Conservation (phyloP, 371 early-diverging fungal genomes). For the Mortierella sp. region DNA sequence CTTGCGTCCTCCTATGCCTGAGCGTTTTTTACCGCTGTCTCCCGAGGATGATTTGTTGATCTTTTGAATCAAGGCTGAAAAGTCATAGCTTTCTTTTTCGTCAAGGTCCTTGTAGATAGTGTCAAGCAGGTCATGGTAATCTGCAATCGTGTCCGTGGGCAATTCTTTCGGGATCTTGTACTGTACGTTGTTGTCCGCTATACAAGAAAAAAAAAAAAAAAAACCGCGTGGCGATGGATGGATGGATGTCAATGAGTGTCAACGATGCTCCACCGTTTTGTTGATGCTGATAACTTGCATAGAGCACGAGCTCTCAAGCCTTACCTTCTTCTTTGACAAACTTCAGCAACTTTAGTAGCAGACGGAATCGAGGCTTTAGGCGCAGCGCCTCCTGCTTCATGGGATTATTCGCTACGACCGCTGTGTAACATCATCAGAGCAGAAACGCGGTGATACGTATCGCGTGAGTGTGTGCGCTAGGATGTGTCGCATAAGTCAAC, state of each 20-base stretch:
- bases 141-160: constrained; percentile 43
- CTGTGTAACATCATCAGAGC: constrained; percentile 5
- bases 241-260: background rate
- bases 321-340: constrained; percentile 28
- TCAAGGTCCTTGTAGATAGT: constrained; percentile 4
- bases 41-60: constrained; percentile 15
- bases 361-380: constrained; percentile 36
- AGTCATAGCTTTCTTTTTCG: constrained; percentile 10
- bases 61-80: constrained; percentile 14
- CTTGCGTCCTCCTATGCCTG: background rate
- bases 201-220: background rate
- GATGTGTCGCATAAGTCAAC: too few relatives aligned
- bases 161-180: constrained; percentile 35
- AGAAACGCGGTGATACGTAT: too few relatives aligned
- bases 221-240: background rate
- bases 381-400: constrained; percentile 18
- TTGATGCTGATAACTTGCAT: too few relatives aligned
- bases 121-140: constrained; percentile 35
- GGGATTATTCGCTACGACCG: constrained; percentile 22
- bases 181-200: constrained; percentile 10
- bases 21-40: background rate
- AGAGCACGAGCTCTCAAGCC: background rate
- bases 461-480: too few relatives aligned
- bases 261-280: too few relatives aligned
- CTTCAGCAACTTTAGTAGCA: constrained; percentile 36